phyloP scores from a whole-genome alignment of 345 rosid genomes.

The Eucalyptus melliodora region DNA sequence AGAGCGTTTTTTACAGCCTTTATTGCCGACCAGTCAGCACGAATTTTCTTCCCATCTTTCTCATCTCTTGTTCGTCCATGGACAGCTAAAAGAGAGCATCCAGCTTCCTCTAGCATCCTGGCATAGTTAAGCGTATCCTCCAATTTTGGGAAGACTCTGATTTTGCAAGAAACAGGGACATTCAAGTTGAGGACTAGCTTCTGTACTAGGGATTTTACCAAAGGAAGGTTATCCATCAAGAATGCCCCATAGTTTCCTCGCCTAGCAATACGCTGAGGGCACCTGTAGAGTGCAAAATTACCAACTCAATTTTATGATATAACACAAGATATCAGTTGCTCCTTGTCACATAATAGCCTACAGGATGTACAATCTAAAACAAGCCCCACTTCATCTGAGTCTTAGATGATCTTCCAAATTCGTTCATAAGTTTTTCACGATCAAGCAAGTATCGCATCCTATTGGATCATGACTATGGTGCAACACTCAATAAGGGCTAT shows the following conservation, averaged over 20 bases:
- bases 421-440: background rate
- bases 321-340: background rate
- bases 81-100: constrained; percentile 85
- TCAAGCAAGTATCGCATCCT: background rate
- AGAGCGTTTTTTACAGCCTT: constrained; percentile 69
- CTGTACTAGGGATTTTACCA: constrained; percentile 73
- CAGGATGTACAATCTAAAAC: background rate
- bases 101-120: constrained; percentile 91
- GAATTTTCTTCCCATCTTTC: constrained; percentile 74
- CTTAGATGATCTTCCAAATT: background rate
- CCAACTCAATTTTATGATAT: background rate
- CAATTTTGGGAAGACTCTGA: constrained; percentile 63
- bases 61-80: constrained; percentile 86
- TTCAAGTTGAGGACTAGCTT: constrained; percentile 50
- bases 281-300: constrained; percentile 21
- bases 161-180: constrained; percentile 89
- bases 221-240: constrained; percentile 89
- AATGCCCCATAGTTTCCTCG: constrained; percentile 93
- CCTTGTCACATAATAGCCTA: background rate
- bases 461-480: background rate
- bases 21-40: constrained; percentile 76
- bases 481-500: background rate
- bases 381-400: background rate
- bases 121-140: constrained; percentile 76
- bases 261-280: constrained; percentile 91